Evolutionary conservation across 352 stramenopile species (phyloP).

Genomic region (Globisporangium nagaii): DNA sequence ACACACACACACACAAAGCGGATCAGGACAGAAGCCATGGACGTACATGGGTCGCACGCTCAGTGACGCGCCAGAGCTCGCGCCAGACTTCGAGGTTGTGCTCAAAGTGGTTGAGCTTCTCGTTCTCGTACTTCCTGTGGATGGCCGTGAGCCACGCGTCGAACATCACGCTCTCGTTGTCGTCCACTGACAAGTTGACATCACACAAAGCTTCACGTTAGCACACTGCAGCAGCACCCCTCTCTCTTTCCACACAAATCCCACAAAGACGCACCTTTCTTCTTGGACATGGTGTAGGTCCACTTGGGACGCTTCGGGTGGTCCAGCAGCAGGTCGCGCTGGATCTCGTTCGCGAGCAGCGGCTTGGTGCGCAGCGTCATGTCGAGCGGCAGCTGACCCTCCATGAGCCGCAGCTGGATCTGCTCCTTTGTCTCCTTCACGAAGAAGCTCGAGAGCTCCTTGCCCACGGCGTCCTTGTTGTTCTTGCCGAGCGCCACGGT

Average conservation of each 20-base stretch:
- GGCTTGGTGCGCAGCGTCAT: slow-evolving; percentile 43
- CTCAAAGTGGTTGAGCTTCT: slow-evolving; percentile 84
- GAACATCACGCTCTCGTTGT: slow-evolving; percentile 82
- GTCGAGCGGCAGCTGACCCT: slow-evolving; percentile 66
- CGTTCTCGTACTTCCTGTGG: slow-evolving; percentile 76
- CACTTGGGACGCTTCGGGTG: slow-evolving; percentile 65
- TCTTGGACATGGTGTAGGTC: slow-evolving; percentile 82
- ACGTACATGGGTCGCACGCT: slow-evolving; percentile 69
- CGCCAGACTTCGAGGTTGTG: slow-evolving; percentile 85
- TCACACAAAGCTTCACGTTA: not conserved
- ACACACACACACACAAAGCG: too few species aligned
- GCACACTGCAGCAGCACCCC: not conserved
- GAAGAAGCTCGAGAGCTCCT: slow-evolving; percentile 83
- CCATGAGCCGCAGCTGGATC: slow-evolving; percentile 81
- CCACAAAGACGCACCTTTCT: slow-evolving; percentile 45
- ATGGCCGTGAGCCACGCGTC: slow-evolving; percentile 83
- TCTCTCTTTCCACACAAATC: too few species aligned
- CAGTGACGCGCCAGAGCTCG: slow-evolving; percentile 82
- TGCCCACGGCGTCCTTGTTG: slow-evolving; percentile 77
- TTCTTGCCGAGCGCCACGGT: slow-evolving; percentile 78
- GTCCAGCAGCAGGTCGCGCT: slow-evolving; percentile 60
- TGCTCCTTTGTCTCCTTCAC: slow-evolving; percentile 86
- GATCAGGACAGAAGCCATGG: too few species aligned
- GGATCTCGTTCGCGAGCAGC: slow-evolving; percentile 53
- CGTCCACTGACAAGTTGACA: slow-evolving; percentile 56